A percentile compares a stretch with the other conserved stretches of the same genome.
phyloP scores from a whole-genome alignment of 2,329 filamentous ascomycete genomes.

The Ciborinia camelliae region DNA sequence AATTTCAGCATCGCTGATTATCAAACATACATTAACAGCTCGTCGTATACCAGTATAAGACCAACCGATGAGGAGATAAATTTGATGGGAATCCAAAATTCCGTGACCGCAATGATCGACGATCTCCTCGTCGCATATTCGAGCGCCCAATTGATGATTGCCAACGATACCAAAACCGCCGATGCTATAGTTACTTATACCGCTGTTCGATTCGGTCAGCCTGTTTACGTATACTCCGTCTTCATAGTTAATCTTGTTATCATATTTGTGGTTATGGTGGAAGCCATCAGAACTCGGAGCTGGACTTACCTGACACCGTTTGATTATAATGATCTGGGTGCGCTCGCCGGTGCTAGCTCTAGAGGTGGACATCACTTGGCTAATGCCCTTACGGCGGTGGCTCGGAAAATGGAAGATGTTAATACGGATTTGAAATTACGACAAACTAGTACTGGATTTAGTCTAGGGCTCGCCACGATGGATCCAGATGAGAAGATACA shows the following conservation, averaged over 20 bases:
- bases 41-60: background rate
- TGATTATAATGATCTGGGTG: background rate
- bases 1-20: constrained; percentile 21
- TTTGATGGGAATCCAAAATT: constrained; percentile 11
- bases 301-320: constrained; percentile 9
- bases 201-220: constrained; percentile 14
- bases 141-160: constrained; percentile 39
- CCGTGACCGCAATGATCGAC: constrained; percentile 19
- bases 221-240: constrained; percentile 10
- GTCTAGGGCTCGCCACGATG: background rate
- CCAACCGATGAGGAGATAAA: constrained; percentile 9
- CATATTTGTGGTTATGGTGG: constrained; percentile 12
- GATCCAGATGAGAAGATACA: background rate
- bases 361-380: background rate
- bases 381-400: background rate
- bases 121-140: constrained; percentile 37
- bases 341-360: background rate
- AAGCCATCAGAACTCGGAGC: constrained; percentile 12
- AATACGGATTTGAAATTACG: background rate
- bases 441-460: background rate
- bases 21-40: background rate
- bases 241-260: constrained; percentile 9
- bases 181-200: background rate
- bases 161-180: constrained; percentile 12
- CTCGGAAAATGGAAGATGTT: background rate